Base-by-base conservation (phyloP, 345 rosid species). In the Rhodamnia rubescens region DNA sequence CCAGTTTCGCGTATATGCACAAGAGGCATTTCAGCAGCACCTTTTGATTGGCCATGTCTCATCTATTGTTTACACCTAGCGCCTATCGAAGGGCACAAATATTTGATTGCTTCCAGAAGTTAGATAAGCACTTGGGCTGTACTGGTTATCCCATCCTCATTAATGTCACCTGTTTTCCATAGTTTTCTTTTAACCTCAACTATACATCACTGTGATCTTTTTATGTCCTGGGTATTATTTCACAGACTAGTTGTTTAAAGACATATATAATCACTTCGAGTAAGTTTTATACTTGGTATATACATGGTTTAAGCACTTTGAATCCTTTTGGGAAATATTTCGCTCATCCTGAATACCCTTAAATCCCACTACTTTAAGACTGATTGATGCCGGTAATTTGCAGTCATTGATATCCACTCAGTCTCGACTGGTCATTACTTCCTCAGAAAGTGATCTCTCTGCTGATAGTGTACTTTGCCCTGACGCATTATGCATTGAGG, bases 381-480 rank as follows among this genome's bases (percentile, higher is more conserved):
- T 86, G 21, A 54, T 56, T 47, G 69, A 47, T 83, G 29, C 29
- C 74, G 50, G 44, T 74, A 86, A 88, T 90, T 91, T 90, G 93
- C 94, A 97, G 98, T 95, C 98, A 84, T 90, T 97, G 83, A 88
- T 97, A 55, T 95, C 99, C 87, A 95, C 96, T 84, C 95, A 90
- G 69, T 95, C 99, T 83, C 93, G 98, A 88, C 93, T 95, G 86
- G 95, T 95, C 85, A 94, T 95, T 87, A 88, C 95, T 91, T 91
- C 98, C 87, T 92, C 98, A 82, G 94, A 93, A 74, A 90, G 86
- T 91, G 92, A 89, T 82, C 54, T 92, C 44, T 59, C 93, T 86
- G 83, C 89, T 69, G 94, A 93, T 86, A 86, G 87, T 90, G 98
- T 95, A 87, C 93, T 95, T 88, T 89, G 93, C 89, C 88, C 95